Evolutionary conservation across 352 stramenopile genomes (phyloP).

Genomic region (Phytophthora cryptogea): DNA sequence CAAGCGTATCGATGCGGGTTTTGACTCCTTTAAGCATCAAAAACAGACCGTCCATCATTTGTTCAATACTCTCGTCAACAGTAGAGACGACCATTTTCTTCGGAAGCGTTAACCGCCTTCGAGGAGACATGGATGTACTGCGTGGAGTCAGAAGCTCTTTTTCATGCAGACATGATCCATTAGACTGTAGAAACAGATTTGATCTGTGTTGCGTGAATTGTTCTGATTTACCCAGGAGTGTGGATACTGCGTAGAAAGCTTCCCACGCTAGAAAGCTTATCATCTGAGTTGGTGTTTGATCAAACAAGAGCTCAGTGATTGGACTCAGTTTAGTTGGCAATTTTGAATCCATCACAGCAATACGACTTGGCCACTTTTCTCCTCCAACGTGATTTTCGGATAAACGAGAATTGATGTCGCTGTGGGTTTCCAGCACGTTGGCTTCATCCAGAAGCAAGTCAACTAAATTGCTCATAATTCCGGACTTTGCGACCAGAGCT

Average conservation of each 20-base stretch:
- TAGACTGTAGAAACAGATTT: conserved; percentile 17
- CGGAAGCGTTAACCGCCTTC: conserved; percentile 51
- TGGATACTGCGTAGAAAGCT: conserved; percentile 34
- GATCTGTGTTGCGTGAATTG: conserved; percentile 16
- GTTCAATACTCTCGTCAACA: conserved; percentile 46
- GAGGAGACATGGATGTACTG: conserved; percentile 40
- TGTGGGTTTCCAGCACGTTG: conserved; percentile 22
- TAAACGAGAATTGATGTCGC: conserved; percentile 12
- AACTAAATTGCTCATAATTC: conserved; percentile 30
- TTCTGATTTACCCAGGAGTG: conserved; percentile 38
- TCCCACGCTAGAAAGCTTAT: conserved; percentile 41
- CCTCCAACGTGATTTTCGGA: not conserved
- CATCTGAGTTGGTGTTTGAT: conserved; percentile 22
- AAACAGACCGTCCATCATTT: conserved; percentile 46
- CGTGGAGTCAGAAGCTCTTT: conserved; percentile 27
- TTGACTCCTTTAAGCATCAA: conserved; percentile 31
- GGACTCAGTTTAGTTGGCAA: conserved; percentile 23
- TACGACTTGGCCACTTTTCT: not conserved
- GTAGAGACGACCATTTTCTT: conserved; percentile 45
- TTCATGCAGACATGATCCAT: conserved; percentile 18
- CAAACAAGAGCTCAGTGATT: conserved; percentile 28
- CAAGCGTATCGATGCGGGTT: conserved; percentile 15
- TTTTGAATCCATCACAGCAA: conserved; percentile 4
- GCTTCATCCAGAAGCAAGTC: conserved; percentile 34
- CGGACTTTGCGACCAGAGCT: conserved; percentile 34